Base-by-base conservation (phyloP, 1,284 basidiomycete genomes). In the Cutaneotrichosporon cyanovorans region DNA sequence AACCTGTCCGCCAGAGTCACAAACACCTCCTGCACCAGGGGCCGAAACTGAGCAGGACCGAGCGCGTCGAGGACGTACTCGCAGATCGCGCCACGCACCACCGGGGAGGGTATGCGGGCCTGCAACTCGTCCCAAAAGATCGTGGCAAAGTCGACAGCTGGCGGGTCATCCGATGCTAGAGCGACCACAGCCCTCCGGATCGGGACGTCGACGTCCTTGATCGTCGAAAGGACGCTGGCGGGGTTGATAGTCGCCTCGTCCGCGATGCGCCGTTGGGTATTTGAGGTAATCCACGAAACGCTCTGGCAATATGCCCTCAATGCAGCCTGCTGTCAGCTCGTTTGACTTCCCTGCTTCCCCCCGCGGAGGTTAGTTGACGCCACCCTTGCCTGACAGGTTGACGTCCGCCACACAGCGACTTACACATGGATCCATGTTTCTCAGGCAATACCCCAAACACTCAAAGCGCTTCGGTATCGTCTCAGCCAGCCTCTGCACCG, bases 401-500 rank as follows among this genome's bases (percentile, higher is more conserved):
- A n/a, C n/a, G n/a, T n/a, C n/a, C n/a, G n/a, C n/a, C n/a, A n/a
- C n/a, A n/a, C n/a, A n/a, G n/a, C n/a, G n/a, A 34, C 32, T 34
- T 15, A 34, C 32, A n/a, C 9, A 5, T 15, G 11, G 7, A 15
- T 34, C 32, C 15, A 15, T 34, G 15, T 8, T 15, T 7, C 7
- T 34, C 14, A 80, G 80, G 62, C 84, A 87, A 3, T 82, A 79
- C 0, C 79, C 85, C 19, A 90, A 72, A n/a, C 89, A 69, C 66
- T 90, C 86, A 76, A 80, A 87, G 33, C 87, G 73, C 33, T 80
- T 76, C 55, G 48, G 18, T 7, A 28, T 28, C 25, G 32, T n/a
- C 14, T 34, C 15, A 15, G 16, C 7, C 32, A 34, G 9, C 32
- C n/a, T n/a, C 32, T 34, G 32, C 32, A 34, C 8, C 32, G 32